Conservation (phyloP, 768 basidiomycete genomes). For the Lactarius tabidus region DNA sequence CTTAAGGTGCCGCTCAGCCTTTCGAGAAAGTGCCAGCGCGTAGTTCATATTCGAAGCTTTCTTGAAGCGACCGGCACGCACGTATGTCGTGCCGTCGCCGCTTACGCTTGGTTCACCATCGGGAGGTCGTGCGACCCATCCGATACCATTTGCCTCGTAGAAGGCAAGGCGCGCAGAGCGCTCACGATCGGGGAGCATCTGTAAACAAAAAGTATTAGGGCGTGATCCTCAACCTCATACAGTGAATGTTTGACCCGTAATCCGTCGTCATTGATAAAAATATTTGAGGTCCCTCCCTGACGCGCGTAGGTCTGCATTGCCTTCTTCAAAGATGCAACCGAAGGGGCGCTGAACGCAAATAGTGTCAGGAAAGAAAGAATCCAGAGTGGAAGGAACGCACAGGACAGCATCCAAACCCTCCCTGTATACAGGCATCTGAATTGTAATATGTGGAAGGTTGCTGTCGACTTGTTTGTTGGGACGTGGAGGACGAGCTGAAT, state of each 20-base stretch:
- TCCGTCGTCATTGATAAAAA: constrained; percentile 62
- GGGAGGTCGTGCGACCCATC: constrained; percentile 55
- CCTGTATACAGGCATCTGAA: constrained; percentile 60
- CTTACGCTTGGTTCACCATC: constrained; percentile 37
- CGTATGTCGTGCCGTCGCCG: constrained; percentile 38
- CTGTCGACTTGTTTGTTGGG: constrained; percentile 44
- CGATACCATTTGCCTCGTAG: constrained; percentile 55
- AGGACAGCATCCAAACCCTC: constrained; percentile 50
- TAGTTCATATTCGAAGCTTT: constrained; percentile 53
- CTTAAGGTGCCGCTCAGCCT: constrained; percentile 35
- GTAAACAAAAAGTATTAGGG: background rate
- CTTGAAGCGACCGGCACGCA: constrained; percentile 48
- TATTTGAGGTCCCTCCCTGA: constrained; percentile 57
- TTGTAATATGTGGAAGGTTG: constrained; percentile 46
- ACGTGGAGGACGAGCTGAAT: constrained; percentile 42
- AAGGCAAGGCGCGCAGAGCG: constrained; percentile 46
- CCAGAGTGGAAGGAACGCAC: constrained; percentile 31
- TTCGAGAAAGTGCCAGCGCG: constrained; percentile 34
- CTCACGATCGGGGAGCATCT: constrained; percentile 41
- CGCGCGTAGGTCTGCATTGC: constrained; percentile 63
- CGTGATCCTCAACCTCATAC: background rate
- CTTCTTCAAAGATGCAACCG: constrained; percentile 52
- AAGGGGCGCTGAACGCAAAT: constrained; percentile 36
- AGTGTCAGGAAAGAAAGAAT: background rate
- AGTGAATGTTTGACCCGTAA: constrained; percentile 37